These are phyloP conservation scores for Entomortierella beljakovae DNA, from an alignment of 192 early-diverging fungal species.

Conservation along the genomic window DNA sequence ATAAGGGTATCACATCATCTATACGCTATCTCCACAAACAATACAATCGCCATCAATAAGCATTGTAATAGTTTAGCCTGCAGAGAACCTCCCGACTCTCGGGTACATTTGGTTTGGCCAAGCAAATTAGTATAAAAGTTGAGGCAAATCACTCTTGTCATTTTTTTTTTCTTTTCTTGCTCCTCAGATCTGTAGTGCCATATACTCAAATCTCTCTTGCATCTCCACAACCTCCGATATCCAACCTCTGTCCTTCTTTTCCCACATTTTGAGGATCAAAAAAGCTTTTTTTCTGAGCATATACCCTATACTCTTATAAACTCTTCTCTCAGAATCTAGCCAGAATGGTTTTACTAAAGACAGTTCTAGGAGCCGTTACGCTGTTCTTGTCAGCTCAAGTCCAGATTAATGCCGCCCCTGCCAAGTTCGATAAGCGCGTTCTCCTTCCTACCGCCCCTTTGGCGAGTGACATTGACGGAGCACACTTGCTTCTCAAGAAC, in stretches of 20 bases:
- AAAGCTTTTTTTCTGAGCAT: neutral
- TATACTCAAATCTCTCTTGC: no score
- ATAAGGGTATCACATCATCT: neutral
- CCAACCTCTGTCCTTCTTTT: no score
- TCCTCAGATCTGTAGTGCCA: no score
- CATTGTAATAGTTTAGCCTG: neutral
- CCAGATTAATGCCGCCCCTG: constrained; percentile 22
- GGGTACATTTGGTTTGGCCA: neutral
- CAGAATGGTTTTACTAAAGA: constrained; percentile 24
- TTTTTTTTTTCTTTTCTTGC: no score
- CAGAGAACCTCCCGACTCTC: no score
- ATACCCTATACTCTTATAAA: neutral
- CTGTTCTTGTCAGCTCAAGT: constrained; percentile 3
- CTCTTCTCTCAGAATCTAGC: neutral
- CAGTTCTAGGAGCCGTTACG: constrained; percentile 6
- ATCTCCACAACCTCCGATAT: no score
- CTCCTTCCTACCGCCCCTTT: constrained; percentile 34
- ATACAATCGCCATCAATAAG: neutral
- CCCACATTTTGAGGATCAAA: no score
- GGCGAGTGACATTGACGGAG: constrained; percentile 42
- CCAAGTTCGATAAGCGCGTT: constrained; percentile 23
- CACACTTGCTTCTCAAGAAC: constrained; percentile 41
- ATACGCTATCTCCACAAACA: neutral
- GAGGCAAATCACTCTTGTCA: neutral
- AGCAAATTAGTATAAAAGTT: neutral